These are phyloP conservation scores for Encephalitozoon romaleae DNA, from an alignment of 371 early-diverging fungal species.

Conservation along the genomic window DNA sequence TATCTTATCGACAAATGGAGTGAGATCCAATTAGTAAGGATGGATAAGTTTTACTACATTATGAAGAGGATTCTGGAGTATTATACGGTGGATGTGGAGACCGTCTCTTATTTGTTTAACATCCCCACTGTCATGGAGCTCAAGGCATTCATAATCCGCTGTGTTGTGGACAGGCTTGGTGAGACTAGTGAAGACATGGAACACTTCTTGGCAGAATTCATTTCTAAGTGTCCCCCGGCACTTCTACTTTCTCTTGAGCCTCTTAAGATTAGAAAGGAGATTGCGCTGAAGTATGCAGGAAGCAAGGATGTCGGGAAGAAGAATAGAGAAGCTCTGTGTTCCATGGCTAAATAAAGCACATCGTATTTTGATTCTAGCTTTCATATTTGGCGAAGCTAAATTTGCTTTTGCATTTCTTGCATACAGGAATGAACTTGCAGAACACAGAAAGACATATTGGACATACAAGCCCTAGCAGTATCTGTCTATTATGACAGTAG, in stretches of 20 bases:
- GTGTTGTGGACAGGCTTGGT: not conserved
- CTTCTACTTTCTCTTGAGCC: not conserved
- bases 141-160: not conserved
- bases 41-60: constrained; percentile 13
- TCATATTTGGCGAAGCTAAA: constrained; percentile 40
- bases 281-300: not conserved
- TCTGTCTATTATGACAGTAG: constrained; percentile 53
- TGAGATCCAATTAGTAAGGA: not conserved
- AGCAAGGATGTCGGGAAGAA: not conserved
- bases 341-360: constrained; percentile 6
- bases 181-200: not conserved
- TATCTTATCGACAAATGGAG: not conserved
- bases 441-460: constrained; percentile 60
- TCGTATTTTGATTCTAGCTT: not conserved
- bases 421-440: constrained; percentile 60
- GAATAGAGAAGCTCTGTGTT: constrained; percentile 3
- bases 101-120: not conserved
- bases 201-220: not conserved
- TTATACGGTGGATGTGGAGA: not conserved
- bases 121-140: not conserved
- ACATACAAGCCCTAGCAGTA: constrained; percentile 53
- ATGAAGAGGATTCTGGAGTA: constrained; percentile 8
- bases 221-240: not conserved
- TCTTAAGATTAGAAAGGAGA: not conserved
- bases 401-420: constrained; percentile 59